Evolutionary conservation across 176 grass and related monocot species (phyloP), one percentile per base, ranked within the genome.

Genomic region (Aegilops longissima): DNA sequence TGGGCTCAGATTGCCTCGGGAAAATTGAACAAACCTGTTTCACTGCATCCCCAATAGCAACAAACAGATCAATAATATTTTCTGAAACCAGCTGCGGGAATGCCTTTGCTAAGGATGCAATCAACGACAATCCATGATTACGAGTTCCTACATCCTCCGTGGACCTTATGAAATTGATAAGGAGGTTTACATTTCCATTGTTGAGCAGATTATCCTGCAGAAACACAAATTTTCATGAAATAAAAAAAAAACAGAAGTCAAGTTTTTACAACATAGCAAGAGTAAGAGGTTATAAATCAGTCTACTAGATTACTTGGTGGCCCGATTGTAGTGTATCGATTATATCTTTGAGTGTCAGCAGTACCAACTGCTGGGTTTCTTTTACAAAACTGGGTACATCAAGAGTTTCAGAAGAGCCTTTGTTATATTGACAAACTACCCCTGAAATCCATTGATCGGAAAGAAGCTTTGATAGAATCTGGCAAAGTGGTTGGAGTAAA

Each of bases 291-390:
- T 68, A 21, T 68, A 81, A 76, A 67, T 67, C 12, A 59, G 47
- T 12, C 52, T 21, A 94, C 68, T 44, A 34, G 78, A 87, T 77
- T 91, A 92, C 92, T 75, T 91, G 18, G 78, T 91, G 68, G 74
- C 83, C 81, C 6, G 75, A n/a, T 54, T 91, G 67, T 33, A 94
- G 79, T 34, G 93, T 91, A 91, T 96, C 96, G 1, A 73, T 92
- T 66, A 98, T 96, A 92, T 98, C 96, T 86, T 95, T 98, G 16
- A 98, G 92, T 71, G 92, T 85, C 49, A 98, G 40, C 47, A 98
- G 86, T 91, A 89, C 76, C 73, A 88, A 90, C 52, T 93, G 88
- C 70, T 90, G 91, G 77, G 85, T 82, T 94, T 92, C 92, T 86
- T 92, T 92, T 25, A 94, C 66, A 33, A 84, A 71, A 82, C 58